A percentile compares a stretch with the other conserved stretches of the same genome.
Evolutionary conservation across 2,329 filamentous ascomycete genomes (phyloP).

Genomic region (Fusarium miscanthi): DNA sequence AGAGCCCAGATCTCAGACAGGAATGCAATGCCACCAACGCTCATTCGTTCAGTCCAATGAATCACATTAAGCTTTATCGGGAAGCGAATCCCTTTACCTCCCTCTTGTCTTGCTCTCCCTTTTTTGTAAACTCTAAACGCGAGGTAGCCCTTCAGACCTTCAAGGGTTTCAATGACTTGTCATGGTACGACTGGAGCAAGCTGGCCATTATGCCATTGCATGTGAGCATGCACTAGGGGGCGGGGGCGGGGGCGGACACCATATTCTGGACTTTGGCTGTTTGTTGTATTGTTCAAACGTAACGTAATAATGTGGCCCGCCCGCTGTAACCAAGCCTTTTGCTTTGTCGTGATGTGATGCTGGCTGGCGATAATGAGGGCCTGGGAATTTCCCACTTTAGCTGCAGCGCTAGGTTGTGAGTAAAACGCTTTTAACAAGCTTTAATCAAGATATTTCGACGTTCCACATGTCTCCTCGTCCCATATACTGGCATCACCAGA

Average conservation of each 20-base stretch:
- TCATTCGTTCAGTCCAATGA: constrained; percentile 4
- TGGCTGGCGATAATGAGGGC: neutral
- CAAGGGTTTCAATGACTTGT: neutral
- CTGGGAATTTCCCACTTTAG: neutral
- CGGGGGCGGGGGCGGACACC: neutral
- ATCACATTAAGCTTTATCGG: neutral
- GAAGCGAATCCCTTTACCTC: constrained; percentile 1
- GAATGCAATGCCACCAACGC: neutral
- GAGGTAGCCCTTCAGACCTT: neutral
- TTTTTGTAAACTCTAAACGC: neutral
- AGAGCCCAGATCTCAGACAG: constrained; percentile 19
- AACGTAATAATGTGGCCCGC: neutral
- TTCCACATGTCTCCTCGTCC: neutral
- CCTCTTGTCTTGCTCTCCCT: constrained; percentile 8
- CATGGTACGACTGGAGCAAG: neutral
- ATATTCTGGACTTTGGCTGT: neutral
- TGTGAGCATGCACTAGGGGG: neutral
- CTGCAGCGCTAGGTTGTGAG: neutral
- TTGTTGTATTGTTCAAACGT: neutral
- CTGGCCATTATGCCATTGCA: neutral
- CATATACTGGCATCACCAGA: neutral
- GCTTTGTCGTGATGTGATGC: neutral
- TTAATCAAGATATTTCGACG: neutral
- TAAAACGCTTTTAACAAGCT: neutral
- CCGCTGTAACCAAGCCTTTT: neutral